phyloP scores from a whole-genome alignment of 805 yeast genomes.

The Saturnispora sanitii region DNA sequence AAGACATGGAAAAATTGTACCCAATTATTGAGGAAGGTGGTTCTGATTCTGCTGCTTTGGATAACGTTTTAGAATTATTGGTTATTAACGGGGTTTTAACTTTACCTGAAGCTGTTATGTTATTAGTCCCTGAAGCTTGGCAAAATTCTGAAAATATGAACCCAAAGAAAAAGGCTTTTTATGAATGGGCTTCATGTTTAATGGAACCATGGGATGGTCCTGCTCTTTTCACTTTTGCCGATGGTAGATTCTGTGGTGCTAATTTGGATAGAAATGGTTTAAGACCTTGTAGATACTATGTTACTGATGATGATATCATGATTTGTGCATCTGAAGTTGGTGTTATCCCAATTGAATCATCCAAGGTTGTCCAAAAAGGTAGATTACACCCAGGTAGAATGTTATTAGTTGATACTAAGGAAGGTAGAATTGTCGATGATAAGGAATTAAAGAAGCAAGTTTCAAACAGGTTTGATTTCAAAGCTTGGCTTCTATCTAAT shows the following conservation, averaged over 20 bases:
- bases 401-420: constrained; percentile 88
- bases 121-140: constrained; percentile 97
- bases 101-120: constrained; percentile 94
- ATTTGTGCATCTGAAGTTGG: constrained; percentile 99
- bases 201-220: constrained; percentile 99
- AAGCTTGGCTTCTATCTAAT: constrained; percentile 85
- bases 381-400: constrained; percentile 93
- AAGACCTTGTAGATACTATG: constrained; percentile 96
- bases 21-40: constrained; percentile 98
- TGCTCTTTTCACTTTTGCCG: constrained; percentile 91
- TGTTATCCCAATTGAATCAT: constrained; percentile 82
- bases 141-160: constrained; percentile 83
- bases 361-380: constrained; percentile 78
- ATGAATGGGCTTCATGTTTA: constrained; percentile 97
- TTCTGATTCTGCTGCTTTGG: constrained; percentile 96
- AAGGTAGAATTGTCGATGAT: constrained; percentile 90
- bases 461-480: constrained; percentile 79
- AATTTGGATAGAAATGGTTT: constrained; percentile 94
- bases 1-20: constrained; percentile 79
- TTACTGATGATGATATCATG: constrained; percentile 89
- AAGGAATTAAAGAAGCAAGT: constrained; percentile 74
- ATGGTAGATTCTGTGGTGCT: constrained; percentile 97
- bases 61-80: constrained; percentile 85
- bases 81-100: constrained; percentile 87
- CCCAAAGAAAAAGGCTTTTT: constrained; percentile 85